phyloP scores from a whole-genome alignment of 306 rosid species.

The Geum urbanum region DNA sequence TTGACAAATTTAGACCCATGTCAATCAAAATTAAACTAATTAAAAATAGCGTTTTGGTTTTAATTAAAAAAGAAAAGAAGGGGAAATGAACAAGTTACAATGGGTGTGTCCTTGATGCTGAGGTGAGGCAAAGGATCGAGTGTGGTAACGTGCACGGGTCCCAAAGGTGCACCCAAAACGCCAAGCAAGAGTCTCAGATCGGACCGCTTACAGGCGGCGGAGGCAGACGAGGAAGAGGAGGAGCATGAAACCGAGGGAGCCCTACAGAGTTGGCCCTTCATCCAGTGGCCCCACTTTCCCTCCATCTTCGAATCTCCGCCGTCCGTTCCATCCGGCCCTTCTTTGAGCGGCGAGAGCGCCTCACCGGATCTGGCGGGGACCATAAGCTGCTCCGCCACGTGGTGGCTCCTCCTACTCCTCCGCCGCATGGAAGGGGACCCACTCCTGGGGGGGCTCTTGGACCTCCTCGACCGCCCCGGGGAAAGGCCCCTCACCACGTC shows the following conservation, averaged over 20 bases:
- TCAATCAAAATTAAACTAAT: not conserved
- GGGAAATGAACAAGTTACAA: conserved; percentile 46
- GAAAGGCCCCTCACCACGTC: conserved; percentile 87
- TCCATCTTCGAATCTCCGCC: conserved; percentile 58
- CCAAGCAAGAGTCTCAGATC: conserved; percentile 95
- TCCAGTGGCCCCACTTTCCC: conserved; percentile 87
- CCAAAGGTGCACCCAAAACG: conserved; percentile 91
- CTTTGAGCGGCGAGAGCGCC: conserved; percentile 90
- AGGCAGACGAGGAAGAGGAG: conserved; percentile 50
- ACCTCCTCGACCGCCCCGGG: conserved; percentile 75
- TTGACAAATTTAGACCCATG: not conserved
- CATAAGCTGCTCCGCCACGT: conserved; percentile 45
- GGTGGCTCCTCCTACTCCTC: conserved; percentile 65
- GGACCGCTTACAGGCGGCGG: conserved; percentile 62
- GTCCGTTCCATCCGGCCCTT: conserved; percentile 87
- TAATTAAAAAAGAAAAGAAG: not conserved
- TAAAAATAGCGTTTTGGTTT: not conserved
- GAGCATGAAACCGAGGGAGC: conserved; percentile 71
- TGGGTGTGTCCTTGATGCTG: conserved; percentile 94
- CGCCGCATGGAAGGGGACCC: conserved; percentile 63
- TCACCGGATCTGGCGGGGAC: conserved; percentile 84
- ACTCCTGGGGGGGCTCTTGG: conserved; percentile 61
- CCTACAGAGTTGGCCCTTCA: conserved; percentile 74
- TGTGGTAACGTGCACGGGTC: conserved; percentile 86
- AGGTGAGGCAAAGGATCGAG: conserved; percentile 82